These are phyloP conservation scores for Flaveria linearis DNA, from an alignment of 129 eudicot species.

Conservation along the genomic window DNA sequence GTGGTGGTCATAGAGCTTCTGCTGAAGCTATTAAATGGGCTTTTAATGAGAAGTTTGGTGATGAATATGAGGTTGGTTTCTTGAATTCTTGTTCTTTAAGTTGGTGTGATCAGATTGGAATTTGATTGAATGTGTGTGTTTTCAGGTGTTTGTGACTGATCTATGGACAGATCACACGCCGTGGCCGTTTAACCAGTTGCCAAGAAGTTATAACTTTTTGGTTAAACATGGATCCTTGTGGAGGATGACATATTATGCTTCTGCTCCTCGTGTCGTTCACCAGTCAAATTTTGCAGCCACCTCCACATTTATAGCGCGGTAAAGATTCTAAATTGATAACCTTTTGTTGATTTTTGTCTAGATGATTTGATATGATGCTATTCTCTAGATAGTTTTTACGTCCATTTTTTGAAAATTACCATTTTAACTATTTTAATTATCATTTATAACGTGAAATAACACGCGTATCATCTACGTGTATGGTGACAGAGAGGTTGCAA, in stretches of 20 bases:
- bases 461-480: not conserved
- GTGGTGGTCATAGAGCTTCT: slow-evolving; percentile 99
- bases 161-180: slow-evolving; percentile 99
- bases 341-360: slow-evolving; percentile 20
- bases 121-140: slow-evolving; percentile 18
- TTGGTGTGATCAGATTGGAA: not conserved
- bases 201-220: slow-evolving; percentile 89
- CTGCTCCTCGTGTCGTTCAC: slow-evolving; percentile 82
- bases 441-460: not conserved
- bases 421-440: not conserved
- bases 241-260: slow-evolving; percentile 83
- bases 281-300: slow-evolving; percentile 96
- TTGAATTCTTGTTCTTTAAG: not conserved
- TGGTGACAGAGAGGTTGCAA: slow-evolving; percentile 75
- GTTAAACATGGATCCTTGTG: slow-evolving; percentile 91
- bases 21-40: slow-evolving; percentile 96
- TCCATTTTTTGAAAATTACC: not conserved
- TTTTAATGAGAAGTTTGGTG: slow-evolving; percentile 77
- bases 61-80: slow-evolving; percentile 70
- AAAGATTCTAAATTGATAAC: slow-evolving; percentile 23
- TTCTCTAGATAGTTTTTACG: not conserved
- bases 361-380: slow-evolving; percentile 4
- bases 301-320: slow-evolving; percentile 93
- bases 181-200: slow-evolving; percentile 95
- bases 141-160: slow-evolving; percentile 93